Evolutionary conservation across 768 basidiomycete species (phyloP).

Genomic region (Leccinum fibrillosum): DNA sequence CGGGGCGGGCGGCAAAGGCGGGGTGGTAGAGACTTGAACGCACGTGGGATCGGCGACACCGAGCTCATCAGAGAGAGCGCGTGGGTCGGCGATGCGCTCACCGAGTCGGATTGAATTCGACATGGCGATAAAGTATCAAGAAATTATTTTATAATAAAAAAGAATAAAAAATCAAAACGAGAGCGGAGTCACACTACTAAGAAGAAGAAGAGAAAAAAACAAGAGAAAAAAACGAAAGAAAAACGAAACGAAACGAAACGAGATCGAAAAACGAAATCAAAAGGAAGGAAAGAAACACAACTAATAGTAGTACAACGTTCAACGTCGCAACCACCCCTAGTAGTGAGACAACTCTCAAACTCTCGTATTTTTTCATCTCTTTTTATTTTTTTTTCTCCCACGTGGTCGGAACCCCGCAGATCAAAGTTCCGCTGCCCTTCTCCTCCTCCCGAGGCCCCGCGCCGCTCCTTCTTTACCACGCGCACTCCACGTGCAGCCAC

Average conservation of each 20-base stretch:
- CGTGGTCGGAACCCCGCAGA: conserved; percentile 13
- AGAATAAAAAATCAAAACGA: neutral
- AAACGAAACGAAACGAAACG: neutral
- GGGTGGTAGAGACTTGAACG: neutral
- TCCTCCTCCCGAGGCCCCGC: neutral
- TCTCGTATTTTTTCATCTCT: conserved; percentile 8
- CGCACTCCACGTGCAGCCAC: conserved; percentile 19
- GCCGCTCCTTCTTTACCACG: conserved; percentile 6
- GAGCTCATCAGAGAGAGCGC: conserved; percentile 27
- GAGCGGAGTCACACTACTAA: neutral
- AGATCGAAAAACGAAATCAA: neutral
- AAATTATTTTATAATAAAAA: neutral
- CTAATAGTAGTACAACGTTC: neutral
- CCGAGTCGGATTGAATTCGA: conserved; percentile 15
- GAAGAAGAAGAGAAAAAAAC: conserved; percentile 3
- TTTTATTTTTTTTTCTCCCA: conserved; percentile 8
- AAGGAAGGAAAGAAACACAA: neutral
- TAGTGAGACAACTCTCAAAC: neutral
- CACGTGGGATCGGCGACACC: conserved; percentile 7
- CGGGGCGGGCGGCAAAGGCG: neutral
- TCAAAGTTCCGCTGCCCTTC: neutral
- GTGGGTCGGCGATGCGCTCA: conserved; percentile 29
- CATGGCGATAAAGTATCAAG: conserved; percentile 22
- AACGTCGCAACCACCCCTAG: neutral
- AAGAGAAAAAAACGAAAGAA: neutral